Evolutionary conservation across 495 filamentous ascomycete genomes (phyloP).

Genomic region (Penicillium longicatenatum): DNA sequence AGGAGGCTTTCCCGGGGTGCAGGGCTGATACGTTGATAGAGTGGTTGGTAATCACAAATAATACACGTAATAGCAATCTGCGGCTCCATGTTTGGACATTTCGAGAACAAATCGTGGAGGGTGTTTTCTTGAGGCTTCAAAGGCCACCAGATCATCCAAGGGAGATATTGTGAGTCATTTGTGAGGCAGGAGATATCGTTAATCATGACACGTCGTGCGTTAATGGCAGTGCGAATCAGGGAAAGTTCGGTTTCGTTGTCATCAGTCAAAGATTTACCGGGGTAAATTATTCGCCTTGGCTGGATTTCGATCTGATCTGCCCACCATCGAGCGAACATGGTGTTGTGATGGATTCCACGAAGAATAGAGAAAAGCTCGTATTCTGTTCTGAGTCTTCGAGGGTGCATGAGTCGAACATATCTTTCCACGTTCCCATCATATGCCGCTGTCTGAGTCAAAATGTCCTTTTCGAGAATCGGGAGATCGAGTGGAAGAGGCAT

Average conservation of each 20-base stretch:
- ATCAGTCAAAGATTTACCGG: constrained; percentile 9
- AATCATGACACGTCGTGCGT: constrained; percentile 24
- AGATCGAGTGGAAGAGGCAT: constrained; percentile 28
- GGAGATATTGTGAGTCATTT: constrained; percentile 18
- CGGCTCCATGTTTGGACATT: constrained; percentile 18
- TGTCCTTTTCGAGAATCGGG: constrained; percentile 24
- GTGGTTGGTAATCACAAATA: constrained; percentile 13
- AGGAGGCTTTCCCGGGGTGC: constrained; percentile 6
- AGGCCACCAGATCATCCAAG: constrained; percentile 22
- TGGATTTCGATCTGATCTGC: constrained; percentile 20
- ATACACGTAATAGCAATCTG: constrained; percentile 20
- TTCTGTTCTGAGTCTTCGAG: constrained; percentile 12
- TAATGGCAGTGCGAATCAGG: constrained; percentile 20
- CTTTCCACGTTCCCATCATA: constrained; percentile 28
- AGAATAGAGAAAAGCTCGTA: constrained; percentile 20
- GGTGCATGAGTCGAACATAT: constrained; percentile 25
- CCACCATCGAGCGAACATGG: constrained; percentile 30
- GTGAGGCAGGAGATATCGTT: constrained; percentile 20
- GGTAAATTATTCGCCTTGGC: constrained; percentile 7
- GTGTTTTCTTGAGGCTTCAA: constrained; percentile 11
- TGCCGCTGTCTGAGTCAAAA: constrained; percentile 26
- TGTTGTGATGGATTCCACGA: constrained; percentile 29
- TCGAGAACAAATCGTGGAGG: constrained; percentile 10
- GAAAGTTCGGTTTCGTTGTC: constrained; percentile 7
- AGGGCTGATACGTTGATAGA: constrained; percentile 13